Conservation (phyloP, 2,329 filamentous ascomycete species). For the Exophiala viscosa region DNA sequence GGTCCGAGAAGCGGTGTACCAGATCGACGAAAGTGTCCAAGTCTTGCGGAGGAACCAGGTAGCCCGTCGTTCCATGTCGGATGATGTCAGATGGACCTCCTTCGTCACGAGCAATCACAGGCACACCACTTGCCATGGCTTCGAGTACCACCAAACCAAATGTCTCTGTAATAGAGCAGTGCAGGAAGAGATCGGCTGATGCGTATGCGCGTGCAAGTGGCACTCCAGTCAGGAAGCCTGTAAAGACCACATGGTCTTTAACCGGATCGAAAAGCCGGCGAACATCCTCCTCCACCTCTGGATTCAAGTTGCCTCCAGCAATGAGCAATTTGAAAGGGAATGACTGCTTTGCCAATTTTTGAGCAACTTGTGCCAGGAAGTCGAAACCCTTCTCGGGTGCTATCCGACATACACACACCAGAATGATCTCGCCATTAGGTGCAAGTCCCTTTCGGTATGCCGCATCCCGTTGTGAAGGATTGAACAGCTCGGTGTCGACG, state of each 20-base stretch:
- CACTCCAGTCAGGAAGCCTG: slow-evolving; percentile 60
- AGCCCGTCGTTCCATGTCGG: slow-evolving; percentile 57
- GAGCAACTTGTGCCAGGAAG: slow-evolving; percentile 58
- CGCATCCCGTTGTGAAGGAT: slow-evolving; percentile 52
- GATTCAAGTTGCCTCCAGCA: slow-evolving; percentile 65
- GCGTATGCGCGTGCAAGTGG: slow-evolving; percentile 64
- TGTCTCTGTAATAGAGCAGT: slow-evolving; percentile 68
- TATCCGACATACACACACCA: slow-evolving; percentile 63
- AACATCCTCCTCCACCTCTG: slow-evolving; percentile 59
- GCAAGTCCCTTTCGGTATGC: slow-evolving; percentile 54
- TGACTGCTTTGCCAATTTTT: slow-evolving; percentile 49
- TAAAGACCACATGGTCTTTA: slow-evolving; percentile 59
- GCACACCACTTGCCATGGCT: slow-evolving; percentile 67
- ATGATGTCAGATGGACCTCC: slow-evolving; percentile 68
- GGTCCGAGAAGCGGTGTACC: slow-evolving; percentile 51
- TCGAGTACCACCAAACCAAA: slow-evolving; percentile 69
- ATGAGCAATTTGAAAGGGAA: slow-evolving; percentile 63
- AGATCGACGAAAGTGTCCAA: slow-evolving; percentile 56
- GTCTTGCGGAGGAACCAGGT: slow-evolving; percentile 58
- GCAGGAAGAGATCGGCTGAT: slow-evolving; percentile 65
- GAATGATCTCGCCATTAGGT: slow-evolving; percentile 60
- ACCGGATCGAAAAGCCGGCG: slow-evolving; percentile 57
- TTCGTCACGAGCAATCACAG: slow-evolving; percentile 65
- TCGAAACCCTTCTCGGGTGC: slow-evolving; percentile 69
- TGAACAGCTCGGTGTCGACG: slow-evolving; percentile 62